phyloP scores from a whole-genome alignment of 1,284 basidiomycete species.

The Ganoderma leucocontextum region DNA sequence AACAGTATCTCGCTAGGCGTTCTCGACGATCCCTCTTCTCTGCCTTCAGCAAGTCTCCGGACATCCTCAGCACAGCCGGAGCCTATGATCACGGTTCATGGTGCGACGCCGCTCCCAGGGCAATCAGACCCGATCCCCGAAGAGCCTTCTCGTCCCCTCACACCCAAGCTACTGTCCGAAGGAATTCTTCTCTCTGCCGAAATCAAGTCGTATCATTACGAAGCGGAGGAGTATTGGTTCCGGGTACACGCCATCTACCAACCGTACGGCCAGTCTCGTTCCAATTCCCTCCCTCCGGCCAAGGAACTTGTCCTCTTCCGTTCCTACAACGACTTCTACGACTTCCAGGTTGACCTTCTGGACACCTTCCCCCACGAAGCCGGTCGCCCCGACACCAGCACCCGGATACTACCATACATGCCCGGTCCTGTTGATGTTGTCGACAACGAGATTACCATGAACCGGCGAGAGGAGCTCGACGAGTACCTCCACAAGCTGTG shows the following conservation, averaged over 20 bases:
- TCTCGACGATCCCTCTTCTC: constrained; percentile 65
- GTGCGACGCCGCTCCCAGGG: constrained; percentile 40
- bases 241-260: constrained; percentile 90
- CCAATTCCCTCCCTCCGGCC: constrained; percentile 64
- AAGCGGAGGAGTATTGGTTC: constrained; percentile 98
- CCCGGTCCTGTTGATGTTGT: constrained; percentile 90
- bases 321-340: constrained; percentile 98
- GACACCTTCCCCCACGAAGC: constrained; percentile 91
- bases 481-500: constrained; percentile 89
- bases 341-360: constrained; percentile 93
- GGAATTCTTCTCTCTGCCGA: constrained; percentile 90
- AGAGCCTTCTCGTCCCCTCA: constrained; percentile 32
- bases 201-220: constrained; percentile 96
- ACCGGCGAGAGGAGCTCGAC: constrained; percentile 86
- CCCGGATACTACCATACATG: constrained; percentile 93
- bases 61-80: constrained; percentile 26
- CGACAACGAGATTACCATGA: constrained; percentile 86
- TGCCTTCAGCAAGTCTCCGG: constrained; percentile 21
- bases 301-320: constrained; percentile 92
- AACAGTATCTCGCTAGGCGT: constrained; percentile 95
- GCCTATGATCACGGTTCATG: constrained; percentile 37
- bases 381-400: constrained; percentile 70
- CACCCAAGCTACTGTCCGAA: constrained; percentile 66
- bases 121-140: constrained; percentile 35
- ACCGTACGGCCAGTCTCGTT: constrained; percentile 71